These are phyloP conservation scores for Casuarina equisetifolia DNA, from an alignment of 306 rosid species.

Conservation along the genomic window DNA sequence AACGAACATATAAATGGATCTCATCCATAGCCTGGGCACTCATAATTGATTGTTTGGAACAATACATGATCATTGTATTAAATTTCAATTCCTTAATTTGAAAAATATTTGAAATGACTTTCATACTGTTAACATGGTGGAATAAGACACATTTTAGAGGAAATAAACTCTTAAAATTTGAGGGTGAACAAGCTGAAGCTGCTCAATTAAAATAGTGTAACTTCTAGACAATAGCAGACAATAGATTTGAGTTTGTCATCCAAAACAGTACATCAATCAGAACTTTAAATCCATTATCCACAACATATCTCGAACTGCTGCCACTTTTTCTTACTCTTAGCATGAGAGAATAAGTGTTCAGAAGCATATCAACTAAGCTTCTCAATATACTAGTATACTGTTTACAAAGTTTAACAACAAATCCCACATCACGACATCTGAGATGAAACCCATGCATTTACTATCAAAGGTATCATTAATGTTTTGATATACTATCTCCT, in stretches of 20 bases:
- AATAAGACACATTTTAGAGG: neutral
- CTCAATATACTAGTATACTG: neutral
- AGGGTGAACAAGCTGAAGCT: neutral
- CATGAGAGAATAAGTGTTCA: neutral
- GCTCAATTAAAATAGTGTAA: neutral
- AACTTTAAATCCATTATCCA: slow-evolving; percentile 3
- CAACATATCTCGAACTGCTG: neutral
- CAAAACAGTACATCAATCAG: neutral
- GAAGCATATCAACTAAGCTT: neutral
- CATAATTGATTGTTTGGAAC: neutral
- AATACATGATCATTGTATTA: neutral
- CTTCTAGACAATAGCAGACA: neutral
- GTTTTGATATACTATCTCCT: neutral
- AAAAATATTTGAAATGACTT: neutral
- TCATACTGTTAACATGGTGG: neutral
- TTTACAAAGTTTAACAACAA: neutral
- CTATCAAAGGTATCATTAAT: neutral
- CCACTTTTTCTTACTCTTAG: neutral
- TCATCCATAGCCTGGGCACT: neutral
- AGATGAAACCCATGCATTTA: neutral
- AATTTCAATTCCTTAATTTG: neutral
- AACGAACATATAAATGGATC: neutral
- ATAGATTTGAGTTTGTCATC: neutral
- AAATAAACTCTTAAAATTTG: neutral
- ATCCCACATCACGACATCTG: neutral